Conservation (phyloP, 345 rosid genomes). For the Nasturtium officinale region DNA sequence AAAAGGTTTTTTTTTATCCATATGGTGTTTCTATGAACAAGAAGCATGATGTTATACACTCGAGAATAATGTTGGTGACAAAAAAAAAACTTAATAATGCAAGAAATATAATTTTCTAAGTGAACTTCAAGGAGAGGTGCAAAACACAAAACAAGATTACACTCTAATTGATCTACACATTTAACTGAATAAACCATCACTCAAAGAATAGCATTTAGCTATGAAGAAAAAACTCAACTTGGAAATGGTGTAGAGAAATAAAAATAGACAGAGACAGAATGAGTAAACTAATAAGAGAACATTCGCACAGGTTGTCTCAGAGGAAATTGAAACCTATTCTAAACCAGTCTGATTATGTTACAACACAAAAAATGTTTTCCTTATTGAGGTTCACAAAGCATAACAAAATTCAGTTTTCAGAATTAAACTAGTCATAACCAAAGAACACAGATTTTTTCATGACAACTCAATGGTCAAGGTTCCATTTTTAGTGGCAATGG, state of each 20-base stretch:
- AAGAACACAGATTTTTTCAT: conserved; percentile 16
- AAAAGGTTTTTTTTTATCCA: too few species aligned
- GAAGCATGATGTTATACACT: too few species aligned
- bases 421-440: conserved; percentile 14
- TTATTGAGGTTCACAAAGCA: conserved; percentile 9
- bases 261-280: neutral
- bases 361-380: neutral
- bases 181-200: too few species aligned
- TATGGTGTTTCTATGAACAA: too few species aligned
- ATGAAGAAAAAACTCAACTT: neutral
- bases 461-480: conserved; percentile 43
- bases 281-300: neutral
- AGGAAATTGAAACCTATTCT: conserved; percentile 16
- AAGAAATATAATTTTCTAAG: too few species aligned
- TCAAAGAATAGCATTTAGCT: neutral
- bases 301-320: neutral
- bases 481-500: conserved; percentile 79
- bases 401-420: conserved; percentile 3
- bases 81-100: too few species aligned
- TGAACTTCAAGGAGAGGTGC: too few species aligned
- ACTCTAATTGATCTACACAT: too few species aligned
- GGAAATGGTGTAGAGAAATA: neutral
- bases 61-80: too few species aligned
- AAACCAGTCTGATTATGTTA: conserved; percentile 25
- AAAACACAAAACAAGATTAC: too few species aligned